These are phyloP conservation scores for Gilbertella persicaria DNA, from an alignment of 371 early-diverging fungal species.

Conservation along the genomic window DNA sequence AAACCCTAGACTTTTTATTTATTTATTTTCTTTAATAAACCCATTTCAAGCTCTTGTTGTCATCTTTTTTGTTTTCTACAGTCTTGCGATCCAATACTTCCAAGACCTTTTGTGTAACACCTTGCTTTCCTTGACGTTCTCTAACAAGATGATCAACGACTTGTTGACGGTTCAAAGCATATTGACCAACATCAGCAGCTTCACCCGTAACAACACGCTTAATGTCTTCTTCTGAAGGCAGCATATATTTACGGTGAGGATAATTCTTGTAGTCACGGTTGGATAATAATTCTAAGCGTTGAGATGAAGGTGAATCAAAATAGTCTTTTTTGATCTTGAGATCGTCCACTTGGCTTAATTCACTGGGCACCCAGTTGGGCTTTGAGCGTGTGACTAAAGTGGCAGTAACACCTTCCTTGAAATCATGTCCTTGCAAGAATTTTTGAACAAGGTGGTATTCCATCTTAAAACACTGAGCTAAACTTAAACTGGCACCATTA, in stretches of 20 bases:
- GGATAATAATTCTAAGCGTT: slow-evolving; percentile 34
- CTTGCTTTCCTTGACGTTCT: slow-evolving; percentile 68
- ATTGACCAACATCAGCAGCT: slow-evolving; percentile 58
- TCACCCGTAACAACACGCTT: slow-evolving; percentile 65
- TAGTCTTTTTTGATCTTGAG: slow-evolving; percentile 59
- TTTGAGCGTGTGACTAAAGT: slow-evolving; percentile 65
- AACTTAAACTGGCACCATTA: slow-evolving; percentile 63
- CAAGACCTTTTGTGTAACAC: slow-evolving; percentile 69
- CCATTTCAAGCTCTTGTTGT: slow-evolving; percentile 47
- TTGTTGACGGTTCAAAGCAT: slow-evolving; percentile 64
- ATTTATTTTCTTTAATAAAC: slow-evolving; percentile 34
- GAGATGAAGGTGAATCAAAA: slow-evolving; percentile 51
- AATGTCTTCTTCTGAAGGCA: slow-evolving; percentile 85
- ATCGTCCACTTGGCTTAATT: slow-evolving; percentile 55
- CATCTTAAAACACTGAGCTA: slow-evolving; percentile 84
- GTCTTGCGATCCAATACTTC: slow-evolving; percentile 72
- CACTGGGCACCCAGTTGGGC: slow-evolving; percentile 80
- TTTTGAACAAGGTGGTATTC: slow-evolving; percentile 83
- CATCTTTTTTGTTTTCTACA: slow-evolving; percentile 30
- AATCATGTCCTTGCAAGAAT: slow-evolving; percentile 81
- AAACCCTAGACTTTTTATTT: slow-evolving; percentile 8
- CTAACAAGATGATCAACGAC: slow-evolving; percentile 68
- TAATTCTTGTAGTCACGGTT: slow-evolving; percentile 54
- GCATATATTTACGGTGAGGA: slow-evolving; percentile 75
- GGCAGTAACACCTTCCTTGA: slow-evolving; percentile 86